These are phyloP conservation scores for Penicillium sp. DNA, from an alignment of 2,329 filamentous ascomycete genomes.

Conservation along the genomic window DNA sequence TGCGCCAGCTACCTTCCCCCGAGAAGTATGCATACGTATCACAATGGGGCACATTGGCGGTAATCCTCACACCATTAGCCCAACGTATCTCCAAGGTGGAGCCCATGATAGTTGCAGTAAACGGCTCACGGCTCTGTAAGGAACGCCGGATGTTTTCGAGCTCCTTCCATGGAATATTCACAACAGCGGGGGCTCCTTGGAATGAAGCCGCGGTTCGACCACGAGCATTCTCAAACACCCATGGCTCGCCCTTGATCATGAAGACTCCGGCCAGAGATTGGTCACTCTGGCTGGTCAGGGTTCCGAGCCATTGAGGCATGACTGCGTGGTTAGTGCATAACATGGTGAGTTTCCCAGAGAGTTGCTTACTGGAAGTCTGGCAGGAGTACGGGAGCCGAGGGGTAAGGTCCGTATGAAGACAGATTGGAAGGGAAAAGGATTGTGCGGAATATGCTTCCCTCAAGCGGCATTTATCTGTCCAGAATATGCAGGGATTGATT, in stretches of 20 bases:
- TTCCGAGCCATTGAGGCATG: slow-evolving; percentile 11
- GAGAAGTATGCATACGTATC: slow-evolving; percentile 4
- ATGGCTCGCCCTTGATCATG: slow-evolving; percentile 9
- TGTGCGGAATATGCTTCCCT: neutral
- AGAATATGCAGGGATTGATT: neutral
- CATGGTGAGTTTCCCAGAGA: too few relatives aligned
- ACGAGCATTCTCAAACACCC: slow-evolving; percentile 8
- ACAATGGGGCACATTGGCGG: slow-evolving; percentile 11
- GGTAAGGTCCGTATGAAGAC: too few relatives aligned
- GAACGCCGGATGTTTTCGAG: slow-evolving; percentile 5
- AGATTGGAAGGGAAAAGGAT: neutral
- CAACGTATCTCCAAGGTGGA: slow-evolving; percentile 10
- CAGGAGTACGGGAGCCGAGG: neutral
- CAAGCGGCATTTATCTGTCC: neutral
- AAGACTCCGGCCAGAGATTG: slow-evolving; percentile 10
- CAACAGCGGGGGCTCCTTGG: slow-evolving; percentile 8
- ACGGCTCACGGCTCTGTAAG: slow-evolving; percentile 1
- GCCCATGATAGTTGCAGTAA: slow-evolving; percentile 6
- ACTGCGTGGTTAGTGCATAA: neutral
- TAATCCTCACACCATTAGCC: slow-evolving; percentile 10
- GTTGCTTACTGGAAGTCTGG: neutral
- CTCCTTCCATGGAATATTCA: slow-evolving; percentile 11
- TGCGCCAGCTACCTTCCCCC: slow-evolving; percentile 7
- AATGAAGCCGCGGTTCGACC: slow-evolving; percentile 1
- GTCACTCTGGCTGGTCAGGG: slow-evolving; percentile 2